phyloP scores from a whole-genome alignment of 306 rosid genomes.

The Quercus glauca region DNA sequence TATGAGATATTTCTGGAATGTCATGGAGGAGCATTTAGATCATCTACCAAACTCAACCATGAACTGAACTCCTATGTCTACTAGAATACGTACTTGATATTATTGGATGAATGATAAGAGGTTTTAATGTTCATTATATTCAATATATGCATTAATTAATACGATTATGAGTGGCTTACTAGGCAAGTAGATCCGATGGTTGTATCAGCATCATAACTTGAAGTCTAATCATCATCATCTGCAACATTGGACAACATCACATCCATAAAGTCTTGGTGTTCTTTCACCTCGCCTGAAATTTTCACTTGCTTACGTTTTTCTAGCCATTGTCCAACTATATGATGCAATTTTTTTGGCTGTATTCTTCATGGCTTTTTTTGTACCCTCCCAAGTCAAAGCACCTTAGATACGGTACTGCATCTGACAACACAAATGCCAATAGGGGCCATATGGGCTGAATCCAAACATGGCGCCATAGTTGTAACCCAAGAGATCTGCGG shows the following conservation, averaged over 20 bases:
- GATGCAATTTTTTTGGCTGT: constrained; percentile 12
- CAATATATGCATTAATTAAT: background rate
- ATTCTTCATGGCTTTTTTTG: constrained; percentile 29
- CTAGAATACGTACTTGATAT: too few relatives aligned
- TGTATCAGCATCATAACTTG: background rate
- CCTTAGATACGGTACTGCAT: constrained; percentile 6
- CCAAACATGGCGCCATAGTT: constrained; percentile 27
- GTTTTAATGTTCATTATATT: too few relatives aligned
- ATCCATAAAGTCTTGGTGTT: constrained; percentile 19
- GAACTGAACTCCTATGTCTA: too few relatives aligned
- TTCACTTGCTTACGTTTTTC: constrained; percentile 22
- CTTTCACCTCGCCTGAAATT: background rate
- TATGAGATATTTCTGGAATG: too few relatives aligned
- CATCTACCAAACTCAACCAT: too few relatives aligned
- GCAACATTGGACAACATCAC: constrained; percentile 8
- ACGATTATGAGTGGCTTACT: constrained; percentile 9
- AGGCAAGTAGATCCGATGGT: constrained; percentile 20
- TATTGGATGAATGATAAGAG: too few relatives aligned
- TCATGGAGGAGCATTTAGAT: too few relatives aligned
- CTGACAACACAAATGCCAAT: constrained; percentile 10
- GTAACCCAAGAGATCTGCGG: constrained; percentile 9
- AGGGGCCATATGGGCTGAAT: constrained; percentile 11
- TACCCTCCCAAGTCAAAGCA: constrained; percentile 40
- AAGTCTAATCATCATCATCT: background rate
- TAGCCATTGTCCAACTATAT: background rate